Evolutionary conservation across 495 filamentous ascomycete genomes (phyloP), one percentile per base, ranked within the genome.

Genomic region (Neurospora sp.): DNA sequence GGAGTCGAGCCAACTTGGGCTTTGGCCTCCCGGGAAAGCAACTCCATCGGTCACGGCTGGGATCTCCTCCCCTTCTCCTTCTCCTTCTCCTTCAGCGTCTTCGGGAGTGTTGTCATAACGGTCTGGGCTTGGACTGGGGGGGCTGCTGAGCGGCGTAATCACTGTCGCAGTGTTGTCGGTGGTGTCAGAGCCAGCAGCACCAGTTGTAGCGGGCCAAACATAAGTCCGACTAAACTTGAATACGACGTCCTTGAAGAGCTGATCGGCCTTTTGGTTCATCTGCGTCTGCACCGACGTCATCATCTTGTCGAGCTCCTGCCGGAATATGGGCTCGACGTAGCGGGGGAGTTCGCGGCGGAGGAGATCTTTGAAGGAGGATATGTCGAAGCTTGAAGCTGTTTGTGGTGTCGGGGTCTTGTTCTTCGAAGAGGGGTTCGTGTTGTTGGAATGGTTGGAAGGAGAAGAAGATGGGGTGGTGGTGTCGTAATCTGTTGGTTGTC

Each of bases 221-320:
- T 42, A 77, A 0, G 75, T 80, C 0, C 75, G 74, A 12, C 76
- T 39, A 6, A 81, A 18, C 39, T 72, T 41, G 14, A 35, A 74
- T 23, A 77, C 70, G 1, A 79, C 54, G 11, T 75, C 71, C 14
- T 73, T 70, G 70, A 74, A 54, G 8, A 81, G 71, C 8, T 79
- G 76, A 27, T 35, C 37, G 12, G 77, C 70, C 59, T 76, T 77
- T 7, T 73, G 39, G 40, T 70, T 40, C 73, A 78, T 75, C 5
- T 72, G 70, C 8, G 73, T 71, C 14, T 78, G 73, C 2, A 78
- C 62, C 4, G 72, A 48, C 12, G 74, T 70, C 23, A 81, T 46
- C 12, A 74, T 46, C 54, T 73, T 72, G 31, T 78, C 78, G 39
- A 80, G 75, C 46, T 81, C 78, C 3, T 41, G 71, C 9, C 74